Evolutionary conservation across 495 filamentous ascomycete genomes (phyloP).

Genomic region (Annulohypoxylon bovei): DNA sequence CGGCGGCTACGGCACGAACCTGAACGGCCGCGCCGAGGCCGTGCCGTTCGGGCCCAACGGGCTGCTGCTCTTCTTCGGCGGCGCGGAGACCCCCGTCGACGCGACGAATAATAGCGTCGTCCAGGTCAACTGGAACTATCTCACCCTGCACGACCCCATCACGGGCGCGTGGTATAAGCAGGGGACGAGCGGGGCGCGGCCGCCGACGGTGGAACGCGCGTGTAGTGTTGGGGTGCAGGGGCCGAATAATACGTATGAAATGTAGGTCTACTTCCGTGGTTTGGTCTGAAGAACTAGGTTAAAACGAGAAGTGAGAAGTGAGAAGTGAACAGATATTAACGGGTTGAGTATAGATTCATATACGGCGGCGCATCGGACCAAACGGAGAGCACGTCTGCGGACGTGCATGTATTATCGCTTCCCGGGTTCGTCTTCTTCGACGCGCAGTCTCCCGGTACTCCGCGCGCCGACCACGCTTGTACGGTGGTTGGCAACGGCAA

Average conservation of each 20-base stretch:
- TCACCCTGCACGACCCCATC: conserved; percentile 52
- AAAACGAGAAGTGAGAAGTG: background rate
- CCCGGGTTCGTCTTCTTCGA: conserved; percentile 59
- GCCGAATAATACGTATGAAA: conserved; percentile 50
- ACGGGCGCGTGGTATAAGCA: conserved; percentile 49
- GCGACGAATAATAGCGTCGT: conserved; percentile 26
- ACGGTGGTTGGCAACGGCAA: conserved; percentile 50
- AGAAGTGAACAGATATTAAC: conserved; percentile 2
- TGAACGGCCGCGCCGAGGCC: conserved; percentile 45
- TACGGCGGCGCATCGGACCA: conserved; percentile 45
- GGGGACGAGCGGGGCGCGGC: conserved; percentile 41
- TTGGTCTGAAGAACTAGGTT: background rate
- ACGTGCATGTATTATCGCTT: conserved; percentile 55
- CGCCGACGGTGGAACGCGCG: conserved; percentile 26
- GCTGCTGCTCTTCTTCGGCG: conserved; percentile 50
- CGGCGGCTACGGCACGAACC: conserved; percentile 42
- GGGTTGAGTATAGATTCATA: conserved; percentile 45
- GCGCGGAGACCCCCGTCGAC: conserved; percentile 38
- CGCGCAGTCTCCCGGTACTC: conserved; percentile 35
- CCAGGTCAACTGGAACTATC: conserved; percentile 33
- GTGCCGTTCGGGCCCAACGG: conserved; percentile 52
- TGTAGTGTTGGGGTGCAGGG: conserved; percentile 47
- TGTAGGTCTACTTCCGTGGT: conserved; percentile 19
- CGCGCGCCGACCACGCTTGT: conserved; percentile 46
- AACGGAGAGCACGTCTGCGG: conserved; percentile 26